Evolutionary conservation across 2,329 filamentous ascomycete species (phyloP).

Genomic region (Penicillium sp.): DNA sequence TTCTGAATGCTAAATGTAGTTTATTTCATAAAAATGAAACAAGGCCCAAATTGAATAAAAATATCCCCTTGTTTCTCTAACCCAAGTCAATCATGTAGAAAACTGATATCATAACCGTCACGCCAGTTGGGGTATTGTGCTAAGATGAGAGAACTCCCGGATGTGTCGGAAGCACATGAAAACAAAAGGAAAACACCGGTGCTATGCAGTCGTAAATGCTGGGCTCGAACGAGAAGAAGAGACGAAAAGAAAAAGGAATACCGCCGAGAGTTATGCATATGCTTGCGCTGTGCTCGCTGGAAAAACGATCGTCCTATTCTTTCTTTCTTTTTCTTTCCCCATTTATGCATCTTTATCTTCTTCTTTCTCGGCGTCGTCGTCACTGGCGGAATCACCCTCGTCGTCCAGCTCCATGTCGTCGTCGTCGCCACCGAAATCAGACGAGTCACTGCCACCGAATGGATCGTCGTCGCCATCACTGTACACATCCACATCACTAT

Average conservation of each 20-base stretch:
- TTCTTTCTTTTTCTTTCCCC: not conserved
- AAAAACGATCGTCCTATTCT: not conserved
- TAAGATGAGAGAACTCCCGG: not conserved
- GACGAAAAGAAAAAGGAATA: not conserved
- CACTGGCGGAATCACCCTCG: not conserved
- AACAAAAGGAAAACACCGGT: not conserved
- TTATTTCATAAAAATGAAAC: not conserved
- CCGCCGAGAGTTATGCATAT: not conserved
- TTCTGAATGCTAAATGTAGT: not conserved
- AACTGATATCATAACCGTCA: not conserved
- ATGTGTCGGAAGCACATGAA: not conserved
- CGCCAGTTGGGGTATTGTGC: slow-evolving; percentile 7
- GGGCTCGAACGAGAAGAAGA: not conserved
- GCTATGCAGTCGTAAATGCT: slow-evolving; percentile 7
- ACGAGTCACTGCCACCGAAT: slow-evolving; percentile 68
- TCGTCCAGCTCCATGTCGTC: slow-evolving; percentile 21
- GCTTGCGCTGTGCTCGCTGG: not conserved
- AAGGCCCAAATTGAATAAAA: not conserved
- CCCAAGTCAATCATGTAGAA: not conserved
- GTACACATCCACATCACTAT: slow-evolving; percentile 61
- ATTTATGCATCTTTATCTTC: not conserved
- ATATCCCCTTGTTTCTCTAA: not conserved
- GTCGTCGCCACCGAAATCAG: slow-evolving; percentile 7
- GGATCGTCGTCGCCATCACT: slow-evolving; percentile 39
- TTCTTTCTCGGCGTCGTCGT: not conserved